Conservation (phyloP, 1,284 basidiomycete genomes). For the Caloboletus inedulis region DNA sequence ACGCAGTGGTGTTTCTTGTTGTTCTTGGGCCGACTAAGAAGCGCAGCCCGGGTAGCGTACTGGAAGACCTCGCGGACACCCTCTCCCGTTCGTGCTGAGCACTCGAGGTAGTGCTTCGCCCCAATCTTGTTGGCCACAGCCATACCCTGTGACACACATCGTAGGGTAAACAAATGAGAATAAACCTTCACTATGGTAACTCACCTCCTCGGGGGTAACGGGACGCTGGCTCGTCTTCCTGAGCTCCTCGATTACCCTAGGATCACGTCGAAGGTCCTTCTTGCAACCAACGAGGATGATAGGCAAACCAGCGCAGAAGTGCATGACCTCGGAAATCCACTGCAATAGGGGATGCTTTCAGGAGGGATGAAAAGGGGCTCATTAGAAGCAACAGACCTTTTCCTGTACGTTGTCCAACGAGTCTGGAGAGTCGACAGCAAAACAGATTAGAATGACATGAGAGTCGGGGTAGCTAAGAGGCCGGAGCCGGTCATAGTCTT, state of each 20-base stretch:
- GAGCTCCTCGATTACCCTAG: slow-evolving; percentile 76
- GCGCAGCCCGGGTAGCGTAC: slow-evolving; percentile 79
- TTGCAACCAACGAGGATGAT: slow-evolving; percentile 93
- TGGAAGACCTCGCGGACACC: slow-evolving; percentile 93
- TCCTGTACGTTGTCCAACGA: slow-evolving; percentile 94
- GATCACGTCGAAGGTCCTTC: slow-evolving; percentile 82
- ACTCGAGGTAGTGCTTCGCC: slow-evolving; percentile 87
- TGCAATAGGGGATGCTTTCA: slow-evolving; percentile 31
- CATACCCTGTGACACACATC: slow-evolving; percentile 58
- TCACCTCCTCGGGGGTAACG: slow-evolving; percentile 71
- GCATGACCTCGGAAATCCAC: slow-evolving; percentile 95
- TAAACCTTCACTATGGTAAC: slow-evolving; percentile 11
- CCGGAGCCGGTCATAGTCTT: slow-evolving; percentile 87
- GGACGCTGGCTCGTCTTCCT: slow-evolving; percentile 80
- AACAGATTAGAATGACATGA: slow-evolving; percentile 92
- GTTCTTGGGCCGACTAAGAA: slow-evolving; percentile 50
- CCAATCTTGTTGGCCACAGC: slow-evolving; percentile 88
- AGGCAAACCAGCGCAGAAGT: slow-evolving; percentile 86
- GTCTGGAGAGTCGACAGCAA: slow-evolving; percentile 89
- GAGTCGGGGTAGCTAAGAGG: slow-evolving; percentile 91
- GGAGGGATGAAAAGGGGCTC: background rate
- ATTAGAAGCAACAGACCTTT: slow-evolving; percentile 58
- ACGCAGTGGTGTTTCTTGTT: slow-evolving; percentile 47
- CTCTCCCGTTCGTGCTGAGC: slow-evolving; percentile 85
- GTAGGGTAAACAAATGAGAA: slow-evolving; percentile 1